These are phyloP conservation scores for Populus davidiana DNA, from an alignment of 345 rosid species.

Conservation along the genomic window DNA sequence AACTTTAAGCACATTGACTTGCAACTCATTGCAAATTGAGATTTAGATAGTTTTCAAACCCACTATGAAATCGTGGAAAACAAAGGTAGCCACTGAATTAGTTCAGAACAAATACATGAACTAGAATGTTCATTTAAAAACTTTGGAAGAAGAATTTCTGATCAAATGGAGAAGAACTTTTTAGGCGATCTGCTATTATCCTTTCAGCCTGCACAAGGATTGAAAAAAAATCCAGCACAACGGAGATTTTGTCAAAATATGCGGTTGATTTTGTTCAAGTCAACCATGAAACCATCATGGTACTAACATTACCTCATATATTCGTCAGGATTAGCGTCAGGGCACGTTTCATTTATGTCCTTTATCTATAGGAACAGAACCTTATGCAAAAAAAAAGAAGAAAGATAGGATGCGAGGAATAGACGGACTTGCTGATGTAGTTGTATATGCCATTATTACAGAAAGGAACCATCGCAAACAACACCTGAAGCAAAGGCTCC, in stretches of 20 bases:
- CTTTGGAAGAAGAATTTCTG: background rate
- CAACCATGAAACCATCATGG: background rate
- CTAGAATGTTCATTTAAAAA: background rate
- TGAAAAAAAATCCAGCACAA: constrained; percentile 4
- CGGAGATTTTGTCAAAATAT: constrained; percentile 7
- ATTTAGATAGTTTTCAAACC: background rate
- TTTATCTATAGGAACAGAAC: constrained; percentile 6
- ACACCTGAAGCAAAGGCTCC: constrained; percentile 23
- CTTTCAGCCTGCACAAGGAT: background rate
- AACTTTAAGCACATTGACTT: background rate
- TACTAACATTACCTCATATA: background rate
- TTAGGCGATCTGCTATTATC: background rate
- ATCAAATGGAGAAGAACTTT: background rate
- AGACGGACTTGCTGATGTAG: constrained; percentile 1
- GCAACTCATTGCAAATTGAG: background rate
- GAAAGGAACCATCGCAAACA: constrained; percentile 6
- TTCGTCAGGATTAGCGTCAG: background rate
- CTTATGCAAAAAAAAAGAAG: background rate
- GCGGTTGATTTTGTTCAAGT: constrained; percentile 1
- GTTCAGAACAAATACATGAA: background rate
- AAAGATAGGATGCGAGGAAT: background rate
- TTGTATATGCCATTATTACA: background rate
- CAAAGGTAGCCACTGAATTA: background rate
- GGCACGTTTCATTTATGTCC: background rate
- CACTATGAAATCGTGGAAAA: background rate